These are phyloP conservation scores for Haberlea rhodopensis DNA, from an alignment of 257 asterid genomes.

Conservation along the genomic window DNA sequence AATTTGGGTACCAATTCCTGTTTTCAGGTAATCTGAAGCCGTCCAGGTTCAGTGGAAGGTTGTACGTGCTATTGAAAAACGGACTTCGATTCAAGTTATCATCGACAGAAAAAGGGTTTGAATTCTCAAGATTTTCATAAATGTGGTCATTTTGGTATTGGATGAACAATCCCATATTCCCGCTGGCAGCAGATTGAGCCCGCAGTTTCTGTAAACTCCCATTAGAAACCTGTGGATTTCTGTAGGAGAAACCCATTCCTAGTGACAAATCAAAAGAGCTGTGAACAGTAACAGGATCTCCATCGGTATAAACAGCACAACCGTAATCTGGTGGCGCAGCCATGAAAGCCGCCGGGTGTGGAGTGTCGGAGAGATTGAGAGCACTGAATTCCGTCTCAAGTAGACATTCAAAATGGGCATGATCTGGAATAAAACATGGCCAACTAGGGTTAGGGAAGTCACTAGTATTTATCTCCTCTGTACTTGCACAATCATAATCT, in stretches of 20 bases:
- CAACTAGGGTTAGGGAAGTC: conserved; percentile 9
- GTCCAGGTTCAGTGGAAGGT: conserved; percentile 10
- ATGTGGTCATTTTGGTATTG: conserved; percentile 6
- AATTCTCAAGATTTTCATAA: background rate
- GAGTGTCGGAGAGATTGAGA: conserved; percentile 22
- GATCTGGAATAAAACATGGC: background rate
- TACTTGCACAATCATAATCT: background rate
- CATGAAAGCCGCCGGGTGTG: background rate
- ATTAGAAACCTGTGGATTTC: background rate
- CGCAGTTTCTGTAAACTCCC: conserved; percentile 35
- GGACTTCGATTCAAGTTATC: background rate
- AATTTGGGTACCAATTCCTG: background rate
- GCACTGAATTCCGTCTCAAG: conserved; percentile 27
- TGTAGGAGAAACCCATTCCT: conserved; percentile 8
- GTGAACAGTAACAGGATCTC: background rate
- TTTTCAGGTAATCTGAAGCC: background rate
- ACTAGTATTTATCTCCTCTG: background rate
- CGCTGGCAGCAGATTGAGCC: conserved; percentile 37
- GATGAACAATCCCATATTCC: conserved; percentile 23
- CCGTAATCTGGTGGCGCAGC: conserved; percentile 1
- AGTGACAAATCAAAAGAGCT: background rate
- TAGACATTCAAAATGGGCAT: background rate
- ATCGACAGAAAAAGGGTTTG: background rate
- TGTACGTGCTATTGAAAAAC: background rate
- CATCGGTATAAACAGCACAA: background rate